phyloP scores from a whole-genome alignment of 2,329 filamentous ascomycete genomes.

The Fusarium staphyleae region DNA sequence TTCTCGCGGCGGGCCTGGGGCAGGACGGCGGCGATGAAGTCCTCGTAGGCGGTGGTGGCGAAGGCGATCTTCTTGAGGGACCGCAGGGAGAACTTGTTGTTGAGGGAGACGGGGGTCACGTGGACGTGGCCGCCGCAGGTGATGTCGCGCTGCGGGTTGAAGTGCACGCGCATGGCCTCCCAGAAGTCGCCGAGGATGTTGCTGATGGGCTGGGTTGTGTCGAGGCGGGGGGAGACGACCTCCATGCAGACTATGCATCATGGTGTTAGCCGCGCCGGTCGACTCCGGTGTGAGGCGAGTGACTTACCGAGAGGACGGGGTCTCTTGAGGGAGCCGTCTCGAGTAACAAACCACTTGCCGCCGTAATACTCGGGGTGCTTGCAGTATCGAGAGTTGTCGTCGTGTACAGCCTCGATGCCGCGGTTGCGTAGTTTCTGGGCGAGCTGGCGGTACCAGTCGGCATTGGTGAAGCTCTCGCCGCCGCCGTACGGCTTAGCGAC shows the following conservation, averaged over 20 bases:
- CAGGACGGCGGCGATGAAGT: constrained; percentile 45
- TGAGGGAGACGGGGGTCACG: constrained; percentile 46
- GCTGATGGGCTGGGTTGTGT: constrained; percentile 45
- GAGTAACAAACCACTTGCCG: constrained; percentile 52
- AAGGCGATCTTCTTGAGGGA: constrained; percentile 50
- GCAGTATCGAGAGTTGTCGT: constrained; percentile 49
- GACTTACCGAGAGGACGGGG: constrained; percentile 46
- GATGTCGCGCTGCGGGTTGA: constrained; percentile 46
- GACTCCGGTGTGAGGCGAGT: neutral
- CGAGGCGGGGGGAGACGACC: constrained; percentile 50
- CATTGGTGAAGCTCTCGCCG: constrained; percentile 48
- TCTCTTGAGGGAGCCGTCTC: constrained; percentile 50
- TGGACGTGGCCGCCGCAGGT: constrained; percentile 52
- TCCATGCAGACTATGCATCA: constrained; percentile 51
- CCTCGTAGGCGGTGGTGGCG: constrained; percentile 46
- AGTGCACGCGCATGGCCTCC: constrained; percentile 53
- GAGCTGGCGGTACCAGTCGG: constrained; percentile 51
- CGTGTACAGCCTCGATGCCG: constrained; percentile 48
- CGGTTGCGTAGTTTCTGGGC: constrained; percentile 50
- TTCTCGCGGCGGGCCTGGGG: constrained; percentile 46
- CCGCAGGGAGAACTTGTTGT: constrained; percentile 47
- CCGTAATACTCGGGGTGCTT: constrained; percentile 53
- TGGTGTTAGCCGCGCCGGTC: constrained; percentile 9
- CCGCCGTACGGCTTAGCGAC: constrained; percentile 49
- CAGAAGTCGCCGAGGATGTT: constrained; percentile 50